A percentile compares a stretch with the other conserved stretches of the same genome.
These are phyloP conservation scores for Globisporangium cylindrosporum DNA, from an alignment of 352 stramenopile species.

Conservation along the genomic window DNA sequence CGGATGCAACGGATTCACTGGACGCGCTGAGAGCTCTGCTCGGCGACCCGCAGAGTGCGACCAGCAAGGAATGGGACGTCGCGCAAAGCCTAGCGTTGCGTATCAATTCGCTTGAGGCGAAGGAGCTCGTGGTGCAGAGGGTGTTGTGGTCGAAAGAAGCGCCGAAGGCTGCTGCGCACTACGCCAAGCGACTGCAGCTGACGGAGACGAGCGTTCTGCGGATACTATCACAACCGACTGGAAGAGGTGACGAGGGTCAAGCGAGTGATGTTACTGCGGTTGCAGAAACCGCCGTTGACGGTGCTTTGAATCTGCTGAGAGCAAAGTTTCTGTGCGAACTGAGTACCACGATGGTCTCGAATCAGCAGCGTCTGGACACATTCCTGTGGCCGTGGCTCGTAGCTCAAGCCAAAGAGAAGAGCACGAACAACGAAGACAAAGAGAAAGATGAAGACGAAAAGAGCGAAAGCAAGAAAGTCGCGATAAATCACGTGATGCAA, in stretches of 20 bases:
- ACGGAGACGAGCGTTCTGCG: constrained; percentile 28
- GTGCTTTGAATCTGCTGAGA: constrained; percentile 23
- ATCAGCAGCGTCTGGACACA: constrained; percentile 28
- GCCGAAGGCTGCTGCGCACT: constrained; percentile 61
- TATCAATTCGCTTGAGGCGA: constrained; percentile 33
- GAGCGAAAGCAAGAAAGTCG: neutral
- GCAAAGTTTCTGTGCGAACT: constrained; percentile 65
- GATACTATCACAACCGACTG: neutral
- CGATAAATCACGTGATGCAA: constrained; percentile 10
- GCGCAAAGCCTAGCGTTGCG: constrained; percentile 53
- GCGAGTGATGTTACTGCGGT: constrained; percentile 5
- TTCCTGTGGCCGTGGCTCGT: constrained; percentile 66
- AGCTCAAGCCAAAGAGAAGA: constrained; percentile 9
- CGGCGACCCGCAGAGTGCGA: constrained; percentile 3
- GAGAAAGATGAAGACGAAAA: neutral
- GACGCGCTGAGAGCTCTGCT: constrained; percentile 6
- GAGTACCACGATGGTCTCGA: constrained; percentile 29
- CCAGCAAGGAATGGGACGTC: constrained; percentile 45
- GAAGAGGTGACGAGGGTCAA: neutral
- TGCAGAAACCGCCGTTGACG: neutral
- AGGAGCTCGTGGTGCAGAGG: constrained; percentile 30
- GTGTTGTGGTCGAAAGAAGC: constrained; percentile 38
- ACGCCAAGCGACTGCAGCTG: constrained; percentile 54
- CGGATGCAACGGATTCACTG: constrained; percentile 3
- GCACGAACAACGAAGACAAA: neutral